phyloP scores from a whole-genome alignment of 805 yeast species.

The Schwanniomyces polymorphus region DNA sequence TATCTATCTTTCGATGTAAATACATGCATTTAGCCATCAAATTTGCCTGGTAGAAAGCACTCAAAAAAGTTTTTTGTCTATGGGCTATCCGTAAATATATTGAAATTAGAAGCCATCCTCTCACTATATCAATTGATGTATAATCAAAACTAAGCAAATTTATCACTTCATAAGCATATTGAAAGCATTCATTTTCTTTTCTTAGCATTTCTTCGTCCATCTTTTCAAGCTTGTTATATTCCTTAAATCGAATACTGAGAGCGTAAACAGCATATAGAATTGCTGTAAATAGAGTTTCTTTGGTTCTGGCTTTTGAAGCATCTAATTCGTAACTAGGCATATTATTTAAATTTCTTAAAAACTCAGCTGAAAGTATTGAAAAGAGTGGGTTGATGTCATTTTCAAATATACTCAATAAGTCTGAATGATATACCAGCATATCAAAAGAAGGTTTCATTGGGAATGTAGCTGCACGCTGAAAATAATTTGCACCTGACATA shows the following conservation, averaged over 20 bases:
- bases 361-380: not conserved
- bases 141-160: not conserved
- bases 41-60: not conserved
- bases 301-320: not conserved
- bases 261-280: not conserved
- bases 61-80: not conserved
- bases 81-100: not conserved
- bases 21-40: not conserved
- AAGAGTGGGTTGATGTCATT: not conserved
- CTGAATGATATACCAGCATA: not conserved
- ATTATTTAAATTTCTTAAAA: not conserved
- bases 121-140: not conserved
- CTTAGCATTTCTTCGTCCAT: not conserved
- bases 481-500: not conserved
- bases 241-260: not conserved
- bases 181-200: not conserved
- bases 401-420: not conserved
- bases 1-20: not conserved
- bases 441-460: not conserved
- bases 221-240: not conserved
- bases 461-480: not conserved
- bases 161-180: not conserved
- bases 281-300: not conserved
- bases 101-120: not conserved
- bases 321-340: not conserved